Conservation (phyloP, 108 stramenopile genomes). For the Mediolabrus comicus region DNA sequence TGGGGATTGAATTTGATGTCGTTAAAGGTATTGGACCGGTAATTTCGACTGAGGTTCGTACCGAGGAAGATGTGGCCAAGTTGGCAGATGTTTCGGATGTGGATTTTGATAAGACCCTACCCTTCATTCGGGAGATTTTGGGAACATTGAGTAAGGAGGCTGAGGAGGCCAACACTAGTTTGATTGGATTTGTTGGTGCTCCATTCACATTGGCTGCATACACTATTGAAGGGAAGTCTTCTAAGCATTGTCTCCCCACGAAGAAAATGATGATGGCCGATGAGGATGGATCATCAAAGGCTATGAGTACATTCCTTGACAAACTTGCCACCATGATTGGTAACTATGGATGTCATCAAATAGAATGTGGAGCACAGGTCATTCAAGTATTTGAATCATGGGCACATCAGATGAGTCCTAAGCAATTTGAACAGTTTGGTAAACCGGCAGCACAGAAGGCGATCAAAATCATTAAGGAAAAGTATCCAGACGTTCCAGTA, state of each 20-base stretch:
- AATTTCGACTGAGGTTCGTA: slow-evolving; percentile 72
- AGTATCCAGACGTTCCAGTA: slow-evolving; percentile 90
- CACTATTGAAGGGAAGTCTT: slow-evolving; percentile 93
- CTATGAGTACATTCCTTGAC: slow-evolving; percentile 78
- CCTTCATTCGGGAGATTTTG: slow-evolving; percentile 91
- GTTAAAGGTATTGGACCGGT: slow-evolving; percentile 93
- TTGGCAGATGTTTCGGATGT: slow-evolving; percentile 47
- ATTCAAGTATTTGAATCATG: slow-evolving; percentile 98
- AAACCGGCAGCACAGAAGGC: slow-evolving; percentile 89
- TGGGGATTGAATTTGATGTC: slow-evolving; percentile 98
- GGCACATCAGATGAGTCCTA: slow-evolving; percentile 93
- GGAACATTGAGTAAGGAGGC: slow-evolving; percentile 71
- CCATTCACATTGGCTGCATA: slow-evolving; percentile 98
- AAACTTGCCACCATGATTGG: slow-evolving; percentile 91
- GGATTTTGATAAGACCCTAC: slow-evolving; percentile 83
- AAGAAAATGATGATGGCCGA: slow-evolving; percentile 93
- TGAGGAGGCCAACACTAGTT: slow-evolving; percentile 83
- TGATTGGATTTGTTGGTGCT: slow-evolving; percentile 98
- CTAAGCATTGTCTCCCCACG: slow-evolving; percentile 78
- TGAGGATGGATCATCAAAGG: slow-evolving; percentile 59
- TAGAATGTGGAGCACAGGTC: slow-evolving; percentile 96
- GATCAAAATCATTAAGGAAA: slow-evolving; percentile 86
- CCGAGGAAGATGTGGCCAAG: slow-evolving; percentile 59
- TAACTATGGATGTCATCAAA: slow-evolving; percentile 93
- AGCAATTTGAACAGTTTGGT: slow-evolving; percentile 82